Conservation (phyloP, 2,329 filamentous ascomycete genomes). For the Xylariales sp. region DNA sequence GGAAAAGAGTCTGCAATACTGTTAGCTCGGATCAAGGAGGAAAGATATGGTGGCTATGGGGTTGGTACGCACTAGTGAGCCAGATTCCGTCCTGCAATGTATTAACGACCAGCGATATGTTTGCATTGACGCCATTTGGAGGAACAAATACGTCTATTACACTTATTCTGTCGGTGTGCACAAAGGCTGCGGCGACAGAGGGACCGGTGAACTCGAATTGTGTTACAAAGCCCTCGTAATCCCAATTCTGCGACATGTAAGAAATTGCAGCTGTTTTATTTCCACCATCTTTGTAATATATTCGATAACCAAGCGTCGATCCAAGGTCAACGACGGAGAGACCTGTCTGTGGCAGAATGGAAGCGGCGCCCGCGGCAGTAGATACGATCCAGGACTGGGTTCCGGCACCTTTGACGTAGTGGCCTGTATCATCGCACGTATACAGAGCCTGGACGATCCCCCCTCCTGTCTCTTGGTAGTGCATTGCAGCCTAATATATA, state of each 20-base stretch:
- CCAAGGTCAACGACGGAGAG: conserved; percentile 17
- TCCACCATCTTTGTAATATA: conserved; percentile 26
- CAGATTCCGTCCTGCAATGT: no score
- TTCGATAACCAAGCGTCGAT: conserved; percentile 20
- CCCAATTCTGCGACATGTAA: conserved; percentile 19
- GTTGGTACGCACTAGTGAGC: no score
- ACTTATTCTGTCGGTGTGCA: neutral
- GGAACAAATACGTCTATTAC: neutral
- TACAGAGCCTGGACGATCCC: conserved; percentile 6
- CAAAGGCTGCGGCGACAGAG: neutral
- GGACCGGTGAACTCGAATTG: neutral
- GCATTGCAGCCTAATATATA: neutral
- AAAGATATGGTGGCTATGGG: no score
- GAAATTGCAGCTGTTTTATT: conserved; percentile 15
- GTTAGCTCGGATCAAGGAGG: no score
- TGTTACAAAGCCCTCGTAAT: conserved; percentile 13
- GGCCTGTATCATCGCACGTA: neutral
- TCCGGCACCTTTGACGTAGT: neutral
- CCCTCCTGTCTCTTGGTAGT: neutral
- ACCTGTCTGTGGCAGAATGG: conserved; percentile 19
- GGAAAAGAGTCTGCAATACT: no score
- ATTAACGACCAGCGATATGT: no score
- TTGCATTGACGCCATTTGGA: no score
- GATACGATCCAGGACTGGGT: conserved; percentile 10
- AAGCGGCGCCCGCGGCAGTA: conserved; percentile 10